Percentiles rank a stretch among this genome's conserved stretches.
These are phyloP conservation scores for Saccharomycopsis microspora DNA, from an alignment of 805 yeast species.

Conservation along the genomic window DNA sequence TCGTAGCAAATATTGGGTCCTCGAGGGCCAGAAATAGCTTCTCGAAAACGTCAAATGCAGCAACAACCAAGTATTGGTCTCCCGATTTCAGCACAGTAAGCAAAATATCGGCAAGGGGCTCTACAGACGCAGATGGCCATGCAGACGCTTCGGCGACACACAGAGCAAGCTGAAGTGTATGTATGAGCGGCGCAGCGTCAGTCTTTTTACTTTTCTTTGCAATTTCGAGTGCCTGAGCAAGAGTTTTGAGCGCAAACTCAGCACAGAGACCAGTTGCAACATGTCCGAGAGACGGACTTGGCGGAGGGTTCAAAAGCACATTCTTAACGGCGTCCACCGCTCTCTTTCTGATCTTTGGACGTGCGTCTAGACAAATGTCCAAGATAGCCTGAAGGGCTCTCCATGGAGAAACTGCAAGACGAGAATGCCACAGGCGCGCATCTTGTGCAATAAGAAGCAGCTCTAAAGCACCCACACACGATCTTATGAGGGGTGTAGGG, in stretches of 20 bases:
- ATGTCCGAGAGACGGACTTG: conserved; percentile 69
- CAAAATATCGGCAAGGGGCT: conserved; percentile 63
- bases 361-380: conserved; percentile 69
- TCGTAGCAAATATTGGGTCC: conserved; percentile 47
- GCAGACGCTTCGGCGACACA: conserved; percentile 60
- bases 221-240: conserved; percentile 24
- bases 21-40: conserved; percentile 60
- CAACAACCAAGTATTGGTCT: conserved; percentile 74
- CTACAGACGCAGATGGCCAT: conserved; percentile 72
- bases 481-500: conserved; percentile 71
- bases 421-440: conserved; percentile 59
- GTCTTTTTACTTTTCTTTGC: conserved; percentile 20
- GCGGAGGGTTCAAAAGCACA: conserved; percentile 53
- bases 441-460: conserved; percentile 72
- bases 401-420: conserved; percentile 47
- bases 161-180: conserved; percentile 63
- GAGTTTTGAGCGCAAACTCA: conserved; percentile 48
- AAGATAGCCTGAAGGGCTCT: conserved; percentile 72
- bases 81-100: conserved; percentile 69
- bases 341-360: conserved; percentile 94
- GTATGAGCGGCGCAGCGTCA: conserved; percentile 44
- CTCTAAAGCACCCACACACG: conserved; percentile 82
- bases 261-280: conserved; percentile 65
- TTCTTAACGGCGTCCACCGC: conserved; percentile 79
- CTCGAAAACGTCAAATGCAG: conserved; percentile 78